These are phyloP conservation scores for Cucurbita moschata DNA, from an alignment of 306 rosid genomes.

Conservation along the genomic window DNA sequence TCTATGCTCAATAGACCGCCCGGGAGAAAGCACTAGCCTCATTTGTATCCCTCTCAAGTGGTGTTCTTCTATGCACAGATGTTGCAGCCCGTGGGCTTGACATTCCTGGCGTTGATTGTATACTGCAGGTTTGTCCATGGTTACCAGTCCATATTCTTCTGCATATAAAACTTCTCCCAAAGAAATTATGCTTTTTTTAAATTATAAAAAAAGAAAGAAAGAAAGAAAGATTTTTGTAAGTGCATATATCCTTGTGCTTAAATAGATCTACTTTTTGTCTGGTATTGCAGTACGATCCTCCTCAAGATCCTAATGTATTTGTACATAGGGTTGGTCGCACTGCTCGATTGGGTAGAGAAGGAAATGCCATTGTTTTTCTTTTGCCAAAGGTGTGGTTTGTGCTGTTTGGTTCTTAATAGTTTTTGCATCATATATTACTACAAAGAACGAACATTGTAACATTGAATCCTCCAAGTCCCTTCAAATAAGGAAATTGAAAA, in stretches of 20 bases:
- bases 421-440: neutral
- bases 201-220: no score
- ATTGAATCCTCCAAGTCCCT: neutral
- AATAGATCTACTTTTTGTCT: slow-evolving; percentile 2
- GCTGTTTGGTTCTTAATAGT: neutral
- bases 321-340: slow-evolving; percentile 94
- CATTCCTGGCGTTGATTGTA: slow-evolving; percentile 90
- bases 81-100: slow-evolving; percentile 98
- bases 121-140: slow-evolving; percentile 66
- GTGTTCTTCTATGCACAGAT: slow-evolving; percentile 85
- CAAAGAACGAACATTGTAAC: neutral
- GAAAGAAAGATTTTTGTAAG: neutral
- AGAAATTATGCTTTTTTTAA: neutral
- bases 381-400: slow-evolving; percentile 59
- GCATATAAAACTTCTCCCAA: neutral
- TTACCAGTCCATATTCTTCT: slow-evolving; percentile 3
- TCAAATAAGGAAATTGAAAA: neutral
- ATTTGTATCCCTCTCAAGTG: slow-evolving; percentile 71
- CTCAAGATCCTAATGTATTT: slow-evolving; percentile 90
- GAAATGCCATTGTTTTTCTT: slow-evolving; percentile 70
- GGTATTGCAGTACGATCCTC: slow-evolving; percentile 72
- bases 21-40: slow-evolving; percentile 84
- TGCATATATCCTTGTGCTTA: neutral
- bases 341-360: slow-evolving; percentile 89
- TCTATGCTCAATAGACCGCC: slow-evolving; percentile 27